Evolutionary conservation across 192 early-diverging fungal genomes (phyloP).

Genomic region (Borealophlyctis nickersoniae): DNA sequence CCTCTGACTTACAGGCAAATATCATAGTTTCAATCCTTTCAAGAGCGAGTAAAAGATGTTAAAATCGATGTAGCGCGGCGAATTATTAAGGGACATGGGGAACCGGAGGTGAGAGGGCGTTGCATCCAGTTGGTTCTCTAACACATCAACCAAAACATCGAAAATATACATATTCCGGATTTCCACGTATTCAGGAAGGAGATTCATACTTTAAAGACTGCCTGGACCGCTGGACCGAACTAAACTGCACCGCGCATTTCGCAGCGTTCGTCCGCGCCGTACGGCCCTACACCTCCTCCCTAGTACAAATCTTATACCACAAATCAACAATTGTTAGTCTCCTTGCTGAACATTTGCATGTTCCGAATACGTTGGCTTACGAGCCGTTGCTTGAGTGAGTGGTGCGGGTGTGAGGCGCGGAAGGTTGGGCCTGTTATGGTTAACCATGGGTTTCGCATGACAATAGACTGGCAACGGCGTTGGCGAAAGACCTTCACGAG

Average conservation of each 20-base stretch:
- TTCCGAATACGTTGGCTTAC: slow-evolving; percentile 63
- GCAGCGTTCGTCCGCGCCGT: slow-evolving; percentile 68
- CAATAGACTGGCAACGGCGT: slow-evolving; percentile 66
- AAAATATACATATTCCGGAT: slow-evolving; percentile 2
- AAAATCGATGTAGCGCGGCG: slow-evolving; percentile 61
- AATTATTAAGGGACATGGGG: background rate
- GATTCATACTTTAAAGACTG: slow-evolving; percentile 84
- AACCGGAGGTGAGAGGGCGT: slow-evolving; percentile 7
- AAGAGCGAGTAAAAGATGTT: slow-evolving; percentile 61
- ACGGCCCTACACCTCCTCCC: slow-evolving; percentile 58
- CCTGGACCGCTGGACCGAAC: slow-evolving; percentile 78
- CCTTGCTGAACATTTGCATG: slow-evolving; percentile 63
- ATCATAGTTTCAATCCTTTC: slow-evolving; percentile 73
- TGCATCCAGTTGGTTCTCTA: background rate
- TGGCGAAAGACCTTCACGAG: slow-evolving; percentile 89
- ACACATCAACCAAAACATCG: too few relatives aligned
- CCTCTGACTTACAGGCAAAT: slow-evolving; percentile 6
- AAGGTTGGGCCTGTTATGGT: too few relatives aligned
- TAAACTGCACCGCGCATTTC: slow-evolving; percentile 87
- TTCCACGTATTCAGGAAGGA: too few relatives aligned
- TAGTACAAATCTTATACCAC: slow-evolving; percentile 89
- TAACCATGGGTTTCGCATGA: background rate
- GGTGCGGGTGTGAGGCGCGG: too few relatives aligned
- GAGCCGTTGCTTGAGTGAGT: slow-evolving; percentile 81
- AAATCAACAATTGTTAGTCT: slow-evolving; percentile 70